Evolutionary conservation across 371 early-diverging fungal species (phyloP).

Genomic region (Entomophthora muscae): DNA sequence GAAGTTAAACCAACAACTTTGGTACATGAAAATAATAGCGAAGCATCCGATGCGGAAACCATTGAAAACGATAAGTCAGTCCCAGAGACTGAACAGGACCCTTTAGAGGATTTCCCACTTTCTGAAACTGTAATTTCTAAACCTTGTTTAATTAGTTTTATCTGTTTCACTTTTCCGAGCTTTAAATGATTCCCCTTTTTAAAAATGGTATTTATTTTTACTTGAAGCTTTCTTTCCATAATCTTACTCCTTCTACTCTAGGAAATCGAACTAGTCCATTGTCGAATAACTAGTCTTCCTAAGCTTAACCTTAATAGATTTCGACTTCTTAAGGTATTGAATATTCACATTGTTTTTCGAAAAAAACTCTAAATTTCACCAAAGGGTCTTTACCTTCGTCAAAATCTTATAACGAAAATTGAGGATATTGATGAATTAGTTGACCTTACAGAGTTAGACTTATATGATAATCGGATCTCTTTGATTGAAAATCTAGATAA

Average conservation of each 20-base stretch:
- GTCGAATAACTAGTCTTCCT: constrained; percentile 38
- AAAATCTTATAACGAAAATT: constrained; percentile 73
- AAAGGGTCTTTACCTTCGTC: constrained; percentile 65
- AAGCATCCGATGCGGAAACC: background rate
- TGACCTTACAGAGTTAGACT: constrained; percentile 54
- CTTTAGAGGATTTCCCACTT: background rate
- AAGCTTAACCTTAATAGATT: constrained; percentile 47
- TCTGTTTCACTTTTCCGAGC: background rate
- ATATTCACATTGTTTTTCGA: too few relatives aligned
- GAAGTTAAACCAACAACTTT: too few relatives aligned
- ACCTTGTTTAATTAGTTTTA: too few relatives aligned
- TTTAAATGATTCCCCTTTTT: background rate
- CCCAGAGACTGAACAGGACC: background rate
- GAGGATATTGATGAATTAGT: constrained; percentile 33
- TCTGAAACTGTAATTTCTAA: background rate
- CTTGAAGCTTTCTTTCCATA: background rate
- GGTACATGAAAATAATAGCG: too few relatives aligned
- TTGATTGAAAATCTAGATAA: constrained; percentile 43
- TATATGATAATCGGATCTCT: constrained; percentile 89
- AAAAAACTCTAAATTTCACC: too few relatives aligned
- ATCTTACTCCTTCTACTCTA: constrained; percentile 11
- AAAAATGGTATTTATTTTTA: too few relatives aligned
- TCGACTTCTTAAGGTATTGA: constrained; percentile 40
- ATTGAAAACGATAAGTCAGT: background rate
- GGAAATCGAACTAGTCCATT: constrained; percentile 70